Evolutionary conservation across 179 eudicot species (phyloP).

Genomic region (Corrigiola litoralis): DNA sequence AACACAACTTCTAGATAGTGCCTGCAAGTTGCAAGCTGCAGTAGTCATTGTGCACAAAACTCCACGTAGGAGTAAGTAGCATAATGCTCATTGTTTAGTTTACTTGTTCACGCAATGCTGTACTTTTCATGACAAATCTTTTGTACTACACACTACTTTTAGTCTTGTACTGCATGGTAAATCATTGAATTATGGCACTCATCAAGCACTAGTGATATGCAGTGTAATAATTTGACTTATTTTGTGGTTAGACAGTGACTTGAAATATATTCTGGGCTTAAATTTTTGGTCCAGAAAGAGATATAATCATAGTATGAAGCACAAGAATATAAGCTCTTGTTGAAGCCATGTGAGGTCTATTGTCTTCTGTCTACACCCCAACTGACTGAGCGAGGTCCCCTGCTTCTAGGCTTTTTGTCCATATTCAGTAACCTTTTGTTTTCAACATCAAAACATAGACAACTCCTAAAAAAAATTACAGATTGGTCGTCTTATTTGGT

Average conservation of each 20-base stretch:
- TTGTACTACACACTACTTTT: slow-evolving; percentile 6
- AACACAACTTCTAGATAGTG: too few species aligned
- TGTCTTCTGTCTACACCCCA: background rate
- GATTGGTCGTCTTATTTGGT: background rate
- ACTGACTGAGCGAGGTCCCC: slow-evolving; percentile 19
- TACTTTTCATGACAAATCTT: background rate
- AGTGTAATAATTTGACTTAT: slow-evolving; percentile 16
- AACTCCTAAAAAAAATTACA: background rate
- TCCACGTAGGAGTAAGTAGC: slow-evolving; percentile 10
- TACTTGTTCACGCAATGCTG: background rate
- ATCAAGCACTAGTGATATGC: slow-evolving; percentile 11
- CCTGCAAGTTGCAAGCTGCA: background rate
- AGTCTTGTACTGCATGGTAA: slow-evolving; percentile 12
- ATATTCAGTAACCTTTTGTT: background rate
- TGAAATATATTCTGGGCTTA: background rate
- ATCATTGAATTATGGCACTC: slow-evolving; percentile 8
- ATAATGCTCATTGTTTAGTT: background rate
- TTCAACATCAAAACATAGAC: background rate
- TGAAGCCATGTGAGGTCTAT: slow-evolving; percentile 28
- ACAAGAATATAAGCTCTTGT: background rate
- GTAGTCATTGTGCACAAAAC: slow-evolving; percentile 6
- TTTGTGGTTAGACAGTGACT: slow-evolving; percentile 4
- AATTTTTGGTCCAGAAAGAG: too few species aligned
- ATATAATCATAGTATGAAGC: too few species aligned
- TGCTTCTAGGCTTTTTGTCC: background rate